phyloP scores from a whole-genome alignment of 1,139 yeast genomes.

The Chernovozyma sophiae-reginae region DNA sequence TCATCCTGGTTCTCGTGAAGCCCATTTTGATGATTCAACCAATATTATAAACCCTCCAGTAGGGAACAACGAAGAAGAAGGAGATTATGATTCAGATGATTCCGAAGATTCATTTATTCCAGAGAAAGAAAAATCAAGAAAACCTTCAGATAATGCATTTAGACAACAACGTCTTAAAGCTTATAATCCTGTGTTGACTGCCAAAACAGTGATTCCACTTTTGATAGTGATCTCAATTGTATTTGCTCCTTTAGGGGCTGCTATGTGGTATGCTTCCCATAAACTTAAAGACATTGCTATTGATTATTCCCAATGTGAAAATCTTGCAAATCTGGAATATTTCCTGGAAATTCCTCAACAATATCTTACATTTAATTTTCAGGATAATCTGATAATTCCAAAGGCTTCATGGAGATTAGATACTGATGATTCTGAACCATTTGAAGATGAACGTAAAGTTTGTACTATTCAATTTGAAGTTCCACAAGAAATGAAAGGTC shows the following conservation, averaged over 20 bases:
- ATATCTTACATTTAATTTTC: conserved; percentile 36
- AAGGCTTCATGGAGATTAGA: conserved; percentile 54
- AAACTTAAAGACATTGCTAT: conserved; percentile 74
- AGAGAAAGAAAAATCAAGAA: conserved; percentile 38
- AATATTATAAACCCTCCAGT: neutral
- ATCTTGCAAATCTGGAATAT: conserved; percentile 47
- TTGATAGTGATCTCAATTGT: conserved; percentile 72
- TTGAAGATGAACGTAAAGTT: conserved; percentile 55
- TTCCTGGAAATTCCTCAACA: conserved; percentile 62
- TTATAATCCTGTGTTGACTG: conserved; percentile 77
- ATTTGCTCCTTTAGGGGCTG: conserved; percentile 90
- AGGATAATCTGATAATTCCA: conserved; percentile 10
- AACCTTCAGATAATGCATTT: conserved; percentile 60
- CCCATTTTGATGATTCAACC: neutral
- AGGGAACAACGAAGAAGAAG: neutral
- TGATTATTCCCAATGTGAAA: conserved; percentile 75
- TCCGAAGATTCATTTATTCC: conserved; percentile 13
- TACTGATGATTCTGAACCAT: conserved; percentile 45
- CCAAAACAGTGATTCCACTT: conserved; percentile 81
- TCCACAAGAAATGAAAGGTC: conserved; percentile 71
- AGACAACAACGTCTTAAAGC: conserved; percentile 52
- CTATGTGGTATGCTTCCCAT: conserved; percentile 77
- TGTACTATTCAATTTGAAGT: conserved; percentile 76
- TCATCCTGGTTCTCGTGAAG: neutral
- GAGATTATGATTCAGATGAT: conserved; percentile 20